These are phyloP conservation scores for Colletotrichum sp. DNA, from an alignment of 2,329 filamentous ascomycete genomes.

Conservation along the genomic window DNA sequence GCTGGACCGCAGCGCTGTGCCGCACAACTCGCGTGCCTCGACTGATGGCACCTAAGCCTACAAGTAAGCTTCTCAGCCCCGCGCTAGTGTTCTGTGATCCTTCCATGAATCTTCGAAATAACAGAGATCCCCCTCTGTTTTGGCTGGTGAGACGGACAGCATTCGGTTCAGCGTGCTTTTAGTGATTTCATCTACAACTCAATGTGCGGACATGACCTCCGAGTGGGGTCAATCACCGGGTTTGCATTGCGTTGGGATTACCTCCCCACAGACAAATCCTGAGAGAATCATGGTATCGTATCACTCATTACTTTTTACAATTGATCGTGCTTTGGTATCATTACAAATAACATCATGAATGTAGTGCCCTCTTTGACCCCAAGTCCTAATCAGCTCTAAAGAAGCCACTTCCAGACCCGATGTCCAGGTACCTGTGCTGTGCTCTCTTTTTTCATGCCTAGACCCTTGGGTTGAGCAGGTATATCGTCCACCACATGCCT, in stretches of 20 bases:
- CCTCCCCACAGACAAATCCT: neutral
- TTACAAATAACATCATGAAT: neutral
- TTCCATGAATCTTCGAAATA: neutral
- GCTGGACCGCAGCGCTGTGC: neutral
- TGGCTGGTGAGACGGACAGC: too few species aligned
- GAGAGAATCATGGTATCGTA: neutral
- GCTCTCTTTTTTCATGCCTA: neutral
- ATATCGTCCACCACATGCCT: neutral
- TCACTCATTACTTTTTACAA: neutral
- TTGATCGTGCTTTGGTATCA: neutral
- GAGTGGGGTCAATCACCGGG: neutral
- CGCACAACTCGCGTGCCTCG: neutral
- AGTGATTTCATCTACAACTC: neutral
- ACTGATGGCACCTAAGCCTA: neutral
- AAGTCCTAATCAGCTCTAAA: neutral
- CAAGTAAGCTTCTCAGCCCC: neutral
- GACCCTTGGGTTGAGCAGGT: accelerated
- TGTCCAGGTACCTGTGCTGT: neutral
- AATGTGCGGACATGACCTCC: neutral
- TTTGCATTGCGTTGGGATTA: accelerated
- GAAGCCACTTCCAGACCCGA: neutral
- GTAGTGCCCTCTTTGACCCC: neutral
- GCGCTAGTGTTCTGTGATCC: neutral
- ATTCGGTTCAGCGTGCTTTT: accelerated
- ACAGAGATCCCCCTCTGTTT: neutral